Evolutionary conservation across 1,284 basidiomycete genomes (phyloP), one percentile per base, ranked within the genome.

Genomic region (Boletus subluridellus): DNA sequence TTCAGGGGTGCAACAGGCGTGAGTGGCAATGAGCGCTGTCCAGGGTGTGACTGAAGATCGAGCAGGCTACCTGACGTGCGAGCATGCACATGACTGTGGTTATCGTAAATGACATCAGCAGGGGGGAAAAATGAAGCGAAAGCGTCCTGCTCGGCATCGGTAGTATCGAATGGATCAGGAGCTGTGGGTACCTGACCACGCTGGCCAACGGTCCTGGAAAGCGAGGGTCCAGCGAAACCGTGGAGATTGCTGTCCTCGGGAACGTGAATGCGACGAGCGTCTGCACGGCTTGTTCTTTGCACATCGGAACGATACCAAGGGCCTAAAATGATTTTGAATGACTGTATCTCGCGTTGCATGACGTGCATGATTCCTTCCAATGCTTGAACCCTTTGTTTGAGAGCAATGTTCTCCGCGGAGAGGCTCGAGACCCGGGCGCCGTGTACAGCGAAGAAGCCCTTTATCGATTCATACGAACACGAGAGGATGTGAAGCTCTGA

Each of bases 391-490:
- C 78, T 79, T 58, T 79, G 77, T 39, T 80, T 79, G 41, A 90
- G 76, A 15, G 80, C 56, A n/a, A 77, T 69, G 63, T 90, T 90
- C 66, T 90, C 86, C 57, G 82, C 77, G 41, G 74, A 74, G 6
- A 90, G 73, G 10, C 73, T 64, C 6, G 78, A 70, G 10, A 82
- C 68, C 38, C 78, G 78, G 34, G 73, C 64, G 52, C 77, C 77
- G 64, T 84, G 77, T 39, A 81, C 60, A 0, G 75, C 64, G 60
- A 89, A 82, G 72, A 86, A 88, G 15, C 79, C 80, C 60, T 82
- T 82, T 60, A 90, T 76, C 1, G 78, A 75, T 67, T 88, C 84
- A 68, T 87, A 90, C 2, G 83, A 70, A 65, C 89, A 90, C 0
- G 73, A 64, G 2, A 64, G 48, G 15, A 80, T 63, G 65, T 90